Conservation (phyloP, 352 stramenopile species). For the Phytophthora pini region DNA sequence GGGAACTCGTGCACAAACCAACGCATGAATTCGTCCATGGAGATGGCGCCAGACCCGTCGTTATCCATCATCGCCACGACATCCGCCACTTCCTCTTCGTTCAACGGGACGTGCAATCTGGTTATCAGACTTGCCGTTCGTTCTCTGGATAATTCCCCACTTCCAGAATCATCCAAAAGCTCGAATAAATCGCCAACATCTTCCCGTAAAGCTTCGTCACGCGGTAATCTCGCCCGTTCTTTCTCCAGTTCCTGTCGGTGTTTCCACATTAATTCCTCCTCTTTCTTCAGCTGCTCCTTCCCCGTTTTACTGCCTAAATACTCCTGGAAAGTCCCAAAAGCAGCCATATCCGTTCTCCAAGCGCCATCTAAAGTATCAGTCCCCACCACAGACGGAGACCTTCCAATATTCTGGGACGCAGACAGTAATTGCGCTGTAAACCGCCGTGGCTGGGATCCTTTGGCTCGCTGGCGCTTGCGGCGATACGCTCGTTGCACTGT, state of each 20-base stretch:
- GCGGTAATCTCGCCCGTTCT: conserved; percentile 43
- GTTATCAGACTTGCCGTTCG: conserved; percentile 55
- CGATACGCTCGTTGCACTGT: conserved; percentile 72
- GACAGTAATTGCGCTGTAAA: conserved; percentile 58
- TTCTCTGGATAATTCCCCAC: conserved; percentile 58
- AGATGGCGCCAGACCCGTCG: conserved; percentile 70
- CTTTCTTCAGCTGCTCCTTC: conserved; percentile 56
- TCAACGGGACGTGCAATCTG: conserved; percentile 66
- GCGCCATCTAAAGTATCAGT: not conserved
- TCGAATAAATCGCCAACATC: conserved; percentile 77
- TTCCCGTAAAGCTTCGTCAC: conserved; percentile 53
- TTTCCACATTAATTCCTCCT: conserved; percentile 51
- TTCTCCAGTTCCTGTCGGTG: conserved; percentile 42
- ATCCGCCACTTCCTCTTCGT: conserved; percentile 56
- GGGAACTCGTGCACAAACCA: conserved; percentile 76
- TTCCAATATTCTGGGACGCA: conserved; percentile 38
- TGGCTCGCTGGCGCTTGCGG: conserved; percentile 43
- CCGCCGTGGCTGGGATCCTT: conserved; percentile 43
- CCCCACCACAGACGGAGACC: conserved; percentile 1
- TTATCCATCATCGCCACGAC: conserved; percentile 87
- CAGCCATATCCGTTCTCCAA: conserved; percentile 60
- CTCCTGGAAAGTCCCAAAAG: conserved; percentile 64
- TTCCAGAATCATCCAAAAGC: conserved; percentile 60
- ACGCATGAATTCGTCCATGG: conserved; percentile 65
- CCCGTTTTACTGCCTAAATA: conserved; percentile 59